Percentiles rank a stretch among this genome's conserved stretches.
These are phyloP conservation scores for Neonectria neomacrospora DNA, from an alignment of 2,329 filamentous ascomycete species.

Conservation along the genomic window DNA sequence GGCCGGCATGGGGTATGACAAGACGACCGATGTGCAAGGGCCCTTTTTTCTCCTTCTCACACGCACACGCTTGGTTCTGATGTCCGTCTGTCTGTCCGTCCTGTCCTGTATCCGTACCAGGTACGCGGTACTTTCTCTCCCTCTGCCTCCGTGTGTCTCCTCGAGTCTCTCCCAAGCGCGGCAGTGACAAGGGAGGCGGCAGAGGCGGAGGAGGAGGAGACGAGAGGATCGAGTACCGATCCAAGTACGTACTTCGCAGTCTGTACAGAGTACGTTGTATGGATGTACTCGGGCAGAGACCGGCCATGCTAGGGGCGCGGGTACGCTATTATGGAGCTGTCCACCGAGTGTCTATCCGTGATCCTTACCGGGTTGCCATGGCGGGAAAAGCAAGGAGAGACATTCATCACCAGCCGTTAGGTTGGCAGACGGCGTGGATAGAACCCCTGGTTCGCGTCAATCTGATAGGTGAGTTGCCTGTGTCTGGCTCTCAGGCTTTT, in stretches of 20 bases:
- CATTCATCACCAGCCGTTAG: conserved; percentile 39
- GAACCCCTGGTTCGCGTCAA: conserved; percentile 30
- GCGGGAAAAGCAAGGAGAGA: conserved; percentile 36
- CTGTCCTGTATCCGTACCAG: background rate
- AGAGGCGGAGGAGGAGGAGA: conserved; percentile 20
- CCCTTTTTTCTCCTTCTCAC: conserved; percentile 12
- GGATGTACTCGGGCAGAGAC: conserved; percentile 34
- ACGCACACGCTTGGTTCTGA: background rate
- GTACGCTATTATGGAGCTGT: conserved; percentile 38
- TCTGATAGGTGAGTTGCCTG: conserved; percentile 35
- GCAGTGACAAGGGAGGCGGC: conserved; percentile 18
- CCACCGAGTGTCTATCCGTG: conserved; percentile 36
- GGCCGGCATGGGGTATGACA: conserved; percentile 40
- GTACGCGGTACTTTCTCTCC: background rate
- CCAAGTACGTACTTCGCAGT: background rate
- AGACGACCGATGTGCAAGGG: conserved; percentile 33
- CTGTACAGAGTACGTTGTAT: background rate
- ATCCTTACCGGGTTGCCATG: conserved; percentile 39
- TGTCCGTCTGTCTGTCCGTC: background rate
- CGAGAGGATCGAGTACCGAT: conserved; percentile 16
- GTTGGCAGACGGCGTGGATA: conserved; percentile 27
- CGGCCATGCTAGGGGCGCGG: conserved; percentile 37
- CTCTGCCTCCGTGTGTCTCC: conserved; percentile 5
- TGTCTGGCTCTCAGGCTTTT: conserved; percentile 5
- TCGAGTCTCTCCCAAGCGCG: conserved; percentile 34